These are phyloP conservation scores for Kodamaea fungicola DNA, from an alignment of 1,139 yeast genomes.

Conservation along the genomic window DNA sequence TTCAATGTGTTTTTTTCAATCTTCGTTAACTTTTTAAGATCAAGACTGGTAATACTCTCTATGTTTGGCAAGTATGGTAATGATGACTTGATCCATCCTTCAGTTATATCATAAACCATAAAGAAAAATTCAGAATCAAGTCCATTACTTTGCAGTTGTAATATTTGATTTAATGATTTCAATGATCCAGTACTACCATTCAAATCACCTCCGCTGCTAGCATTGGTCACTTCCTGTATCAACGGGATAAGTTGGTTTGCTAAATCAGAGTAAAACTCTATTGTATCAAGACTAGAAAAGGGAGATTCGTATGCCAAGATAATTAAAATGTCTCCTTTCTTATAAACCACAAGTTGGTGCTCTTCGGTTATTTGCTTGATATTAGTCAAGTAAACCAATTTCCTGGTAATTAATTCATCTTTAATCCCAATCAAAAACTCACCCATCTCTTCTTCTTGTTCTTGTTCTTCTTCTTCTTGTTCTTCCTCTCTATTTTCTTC, in stretches of 20 bases:
- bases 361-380: slow-evolving; percentile 21
- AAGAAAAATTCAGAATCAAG: slow-evolving; percentile 38
- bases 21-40: slow-evolving; percentile 10
- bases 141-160: slow-evolving; percentile 11
- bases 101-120: slow-evolving; percentile 28
- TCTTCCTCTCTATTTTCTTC: slow-evolving; percentile 2
- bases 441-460: slow-evolving; percentile 21
- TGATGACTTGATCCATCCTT: slow-evolving; percentile 32
- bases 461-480: slow-evolving; percentile 11
- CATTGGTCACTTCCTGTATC: slow-evolving; percentile 21
- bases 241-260: slow-evolving; percentile 16
- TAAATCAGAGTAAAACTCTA: slow-evolving; percentile 5
- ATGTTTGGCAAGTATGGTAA: slow-evolving; percentile 34
- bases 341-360: slow-evolving; percentile 28
- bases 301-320: slow-evolving; percentile 33
- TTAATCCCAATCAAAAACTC: slow-evolving; percentile 26
- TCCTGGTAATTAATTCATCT: slow-evolving; percentile 19
- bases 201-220: slow-evolving; percentile 13
- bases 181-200: slow-evolving; percentile 28
- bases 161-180: slow-evolving; percentile 21
- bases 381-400: slow-evolving; percentile 25
- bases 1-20: slow-evolving; percentile 9
- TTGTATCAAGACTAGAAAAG: slow-evolving; percentile 1
- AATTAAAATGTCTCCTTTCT: slow-evolving; percentile 21
- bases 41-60: slow-evolving; percentile 6